These are phyloP conservation scores for Geotrichum restrictum DNA, from an alignment of 1,139 yeast species.

Conservation along the genomic window DNA sequence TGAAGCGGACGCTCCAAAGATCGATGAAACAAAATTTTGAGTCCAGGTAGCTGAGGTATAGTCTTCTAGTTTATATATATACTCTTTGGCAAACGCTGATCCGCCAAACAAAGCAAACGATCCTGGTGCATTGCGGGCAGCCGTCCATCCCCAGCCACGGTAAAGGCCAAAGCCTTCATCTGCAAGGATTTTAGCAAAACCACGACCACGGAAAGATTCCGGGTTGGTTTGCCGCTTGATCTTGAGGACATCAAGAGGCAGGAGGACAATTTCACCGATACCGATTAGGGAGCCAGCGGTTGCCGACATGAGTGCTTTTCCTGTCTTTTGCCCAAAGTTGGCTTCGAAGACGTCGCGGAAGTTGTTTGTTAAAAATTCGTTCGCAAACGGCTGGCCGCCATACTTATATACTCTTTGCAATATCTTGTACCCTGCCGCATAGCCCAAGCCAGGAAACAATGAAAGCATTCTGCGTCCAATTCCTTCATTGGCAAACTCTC, in stretches of 20 bases:
- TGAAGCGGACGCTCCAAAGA: slow-evolving; percentile 95
- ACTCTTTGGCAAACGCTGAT: slow-evolving; percentile 97
- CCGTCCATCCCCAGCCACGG: slow-evolving; percentile 99
- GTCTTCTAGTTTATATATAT: slow-evolving; percentile 78
- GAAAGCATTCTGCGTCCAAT: slow-evolving; percentile 69
- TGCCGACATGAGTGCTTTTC: slow-evolving; percentile 93
- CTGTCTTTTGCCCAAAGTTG: slow-evolving; percentile 86
- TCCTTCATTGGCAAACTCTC: slow-evolving; percentile 71
- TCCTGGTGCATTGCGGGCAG: slow-evolving; percentile 99
- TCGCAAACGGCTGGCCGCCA: slow-evolving; percentile 98
- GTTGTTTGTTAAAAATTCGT: slow-evolving; percentile 79
- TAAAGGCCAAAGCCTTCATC: slow-evolving; percentile 93
- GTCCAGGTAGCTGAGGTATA: slow-evolving; percentile 89
- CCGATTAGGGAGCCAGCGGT: slow-evolving; percentile 97
- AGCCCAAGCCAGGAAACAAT: slow-evolving; percentile 95
- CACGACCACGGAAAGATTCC: slow-evolving; percentile 95
- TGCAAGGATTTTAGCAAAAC: slow-evolving; percentile 72
- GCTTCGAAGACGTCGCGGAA: slow-evolving; percentile 66
- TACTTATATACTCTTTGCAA: slow-evolving; percentile 96
- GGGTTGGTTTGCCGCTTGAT: slow-evolving; percentile 99
- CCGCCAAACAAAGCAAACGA: slow-evolving; percentile 97
- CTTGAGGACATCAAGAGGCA: slow-evolving; percentile 93
- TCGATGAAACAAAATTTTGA: slow-evolving; percentile 91
- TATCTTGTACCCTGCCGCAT: slow-evolving; percentile 95
- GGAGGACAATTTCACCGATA: slow-evolving; percentile 91